phyloP scores from a whole-genome alignment of 1,284 basidiomycete species.

The Ganoderma lingzhi region DNA sequence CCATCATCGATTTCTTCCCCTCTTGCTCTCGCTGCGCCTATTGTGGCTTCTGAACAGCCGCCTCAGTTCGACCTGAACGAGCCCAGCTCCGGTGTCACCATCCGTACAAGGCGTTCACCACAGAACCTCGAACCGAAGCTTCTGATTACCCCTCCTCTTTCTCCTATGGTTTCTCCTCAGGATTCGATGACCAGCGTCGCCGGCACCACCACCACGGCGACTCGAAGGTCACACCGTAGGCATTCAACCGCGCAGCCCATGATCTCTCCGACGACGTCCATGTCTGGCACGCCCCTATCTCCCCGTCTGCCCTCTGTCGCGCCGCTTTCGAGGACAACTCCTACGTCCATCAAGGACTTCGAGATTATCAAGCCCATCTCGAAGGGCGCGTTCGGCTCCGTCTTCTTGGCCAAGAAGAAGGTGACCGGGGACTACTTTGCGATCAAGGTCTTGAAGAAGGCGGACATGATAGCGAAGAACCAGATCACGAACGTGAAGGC shows the following conservation, averaged over 20 bases:
- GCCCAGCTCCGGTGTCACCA: conserved; percentile 38
- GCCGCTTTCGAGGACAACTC: conserved; percentile 80
- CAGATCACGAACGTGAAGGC: conserved; percentile 99
- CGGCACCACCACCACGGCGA: conserved; percentile 32
- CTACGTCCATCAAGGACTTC: conserved; percentile 98
- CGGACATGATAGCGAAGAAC: conserved; percentile 99
- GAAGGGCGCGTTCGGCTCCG: conserved; percentile 98
- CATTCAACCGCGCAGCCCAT: conserved; percentile 76
- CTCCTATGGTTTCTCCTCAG: conserved; percentile 70
- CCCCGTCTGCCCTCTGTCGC: conserved; percentile 86
- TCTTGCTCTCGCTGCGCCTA: conserved; percentile 81
- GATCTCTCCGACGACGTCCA: conserved; percentile 60
- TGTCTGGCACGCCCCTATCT: conserved; percentile 76
- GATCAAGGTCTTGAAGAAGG: conserved; percentile 99
- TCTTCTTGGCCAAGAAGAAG: conserved; percentile 98
- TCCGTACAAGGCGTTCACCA: conserved; percentile 60
- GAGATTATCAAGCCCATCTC: conserved; percentile 99
- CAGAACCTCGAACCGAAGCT: conserved; percentile 74
- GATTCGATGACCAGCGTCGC: conserved; percentile 45
- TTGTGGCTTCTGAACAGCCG: conserved; percentile 72
- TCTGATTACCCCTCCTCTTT: conserved; percentile 76
- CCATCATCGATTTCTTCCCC: conserved; percentile 87
- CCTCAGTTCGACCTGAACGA: conserved; percentile 74
- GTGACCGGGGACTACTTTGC: conserved; percentile 98
- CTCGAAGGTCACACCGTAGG: conserved; percentile 68